These are phyloP conservation scores for Gigaspora rosea DNA, from an alignment of 192 early-diverging fungal species.

Conservation along the genomic window DNA sequence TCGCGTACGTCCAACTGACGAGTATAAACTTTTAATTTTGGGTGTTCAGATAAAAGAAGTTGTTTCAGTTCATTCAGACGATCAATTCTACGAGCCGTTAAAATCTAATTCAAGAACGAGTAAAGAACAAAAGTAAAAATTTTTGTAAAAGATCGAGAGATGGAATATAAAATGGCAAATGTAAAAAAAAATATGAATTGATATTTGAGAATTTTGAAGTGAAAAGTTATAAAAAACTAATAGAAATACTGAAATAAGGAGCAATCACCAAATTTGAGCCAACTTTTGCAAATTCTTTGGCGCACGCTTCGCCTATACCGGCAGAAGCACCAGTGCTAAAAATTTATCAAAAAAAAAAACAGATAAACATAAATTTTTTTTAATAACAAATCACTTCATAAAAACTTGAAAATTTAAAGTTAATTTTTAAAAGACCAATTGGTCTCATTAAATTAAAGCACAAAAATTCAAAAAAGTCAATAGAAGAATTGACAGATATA, in stretches of 20 bases:
- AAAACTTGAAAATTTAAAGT: too few relatives aligned
- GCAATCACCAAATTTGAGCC: conserved; percentile 58
- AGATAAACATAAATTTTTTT: not conserved
- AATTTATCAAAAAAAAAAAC: not conserved
- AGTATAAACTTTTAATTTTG: conserved; percentile 56
- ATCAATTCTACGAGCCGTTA: conserved; percentile 68
- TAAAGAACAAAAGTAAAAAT: not conserved
- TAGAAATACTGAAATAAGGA: too few relatives aligned
- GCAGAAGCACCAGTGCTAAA: conserved; percentile 68
- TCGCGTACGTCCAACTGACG: conserved; percentile 75
- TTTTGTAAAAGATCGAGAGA: not conserved
- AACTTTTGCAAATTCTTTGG: conserved; percentile 69
- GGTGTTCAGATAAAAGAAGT: conserved; percentile 49
- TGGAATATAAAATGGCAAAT: not conserved
- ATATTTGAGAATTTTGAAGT: too few relatives aligned
- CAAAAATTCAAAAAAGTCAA: too few relatives aligned
- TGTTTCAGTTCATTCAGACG: conserved; percentile 60
- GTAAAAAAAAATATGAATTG: not conserved
- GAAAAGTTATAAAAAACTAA: too few relatives aligned
- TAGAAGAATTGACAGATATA: too few relatives aligned
- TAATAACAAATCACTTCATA: conserved; percentile 14
- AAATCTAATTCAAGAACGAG: conserved; percentile 34
- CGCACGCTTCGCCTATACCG: conserved; percentile 71
- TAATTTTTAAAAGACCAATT: too few relatives aligned
- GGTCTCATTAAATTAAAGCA: too few relatives aligned